Percentiles rank a stretch among this genome's conserved stretches.
These are phyloP conservation scores for Fagopyrum esculentum DNA, from an alignment of 148 eudicot species.

Conservation along the genomic window DNA sequence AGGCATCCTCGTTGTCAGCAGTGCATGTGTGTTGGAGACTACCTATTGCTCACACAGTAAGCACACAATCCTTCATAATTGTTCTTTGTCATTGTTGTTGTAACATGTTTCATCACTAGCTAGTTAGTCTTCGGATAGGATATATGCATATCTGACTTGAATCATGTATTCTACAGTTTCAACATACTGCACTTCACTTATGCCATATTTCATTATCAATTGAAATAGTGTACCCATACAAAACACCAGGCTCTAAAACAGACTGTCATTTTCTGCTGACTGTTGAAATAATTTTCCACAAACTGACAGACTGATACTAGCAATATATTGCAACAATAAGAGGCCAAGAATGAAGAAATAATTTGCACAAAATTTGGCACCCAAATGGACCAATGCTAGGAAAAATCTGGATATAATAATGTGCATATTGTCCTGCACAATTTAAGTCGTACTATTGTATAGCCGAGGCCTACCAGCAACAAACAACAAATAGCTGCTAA, in stretches of 20 bases:
- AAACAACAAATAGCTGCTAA: not conserved
- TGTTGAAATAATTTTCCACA: not conserved
- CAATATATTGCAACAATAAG: not conserved
- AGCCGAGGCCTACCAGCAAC: not conserved
- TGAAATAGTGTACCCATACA: not conserved
- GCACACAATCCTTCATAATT: not conserved
- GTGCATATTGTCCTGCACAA: not conserved
- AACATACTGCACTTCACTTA: not conserved
- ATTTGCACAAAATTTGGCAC: not conserved
- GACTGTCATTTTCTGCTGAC: not conserved
- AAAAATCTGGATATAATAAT: not conserved
- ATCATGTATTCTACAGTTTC: not conserved
- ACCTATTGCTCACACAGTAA: not conserved
- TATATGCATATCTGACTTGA: not conserved
- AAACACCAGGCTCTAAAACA: not conserved
- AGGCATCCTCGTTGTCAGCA: slow-evolving; percentile 57
- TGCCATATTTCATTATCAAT: not conserved
- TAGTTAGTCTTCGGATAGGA: not conserved
- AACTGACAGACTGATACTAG: too few relatives aligned
- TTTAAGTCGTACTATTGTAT: not conserved
- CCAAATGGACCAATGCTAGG: not conserved
- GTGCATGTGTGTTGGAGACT: slow-evolving; percentile 48
- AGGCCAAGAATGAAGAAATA: not conserved
- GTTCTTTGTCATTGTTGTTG: not conserved
- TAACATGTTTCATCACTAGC: not conserved